Evolutionary conservation across 1,139 yeast species (phyloP).

Genomic region (Sugiyamaella neomexicana): DNA sequence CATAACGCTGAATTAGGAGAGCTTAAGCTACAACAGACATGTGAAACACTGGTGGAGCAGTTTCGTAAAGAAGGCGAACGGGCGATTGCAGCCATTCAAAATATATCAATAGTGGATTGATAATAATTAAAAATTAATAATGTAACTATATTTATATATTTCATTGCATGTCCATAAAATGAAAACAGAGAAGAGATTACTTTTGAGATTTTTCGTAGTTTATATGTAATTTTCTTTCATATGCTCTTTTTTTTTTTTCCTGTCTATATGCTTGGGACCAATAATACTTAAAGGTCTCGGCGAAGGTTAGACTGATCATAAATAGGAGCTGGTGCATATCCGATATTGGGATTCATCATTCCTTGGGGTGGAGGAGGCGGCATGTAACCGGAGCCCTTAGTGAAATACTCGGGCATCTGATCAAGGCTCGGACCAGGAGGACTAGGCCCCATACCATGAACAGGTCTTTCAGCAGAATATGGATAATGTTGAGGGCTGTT

Average conservation of each 20-base stretch:
- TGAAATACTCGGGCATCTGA: conserved; percentile 4
- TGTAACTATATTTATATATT: conserved; percentile 10
- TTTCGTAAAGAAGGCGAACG: conserved; percentile 33
- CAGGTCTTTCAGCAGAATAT: background rate
- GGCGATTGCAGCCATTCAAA: conserved; percentile 31
- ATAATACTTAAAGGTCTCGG: conserved; percentile 15
- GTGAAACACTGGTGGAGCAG: conserved; percentile 37
- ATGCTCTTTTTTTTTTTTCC: background rate
- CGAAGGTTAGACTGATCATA: conserved; percentile 19
- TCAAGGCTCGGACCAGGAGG: conserved; percentile 3
- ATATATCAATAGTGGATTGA: conserved; percentile 23
- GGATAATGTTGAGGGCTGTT: conserved; percentile 6
- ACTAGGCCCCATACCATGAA: background rate
- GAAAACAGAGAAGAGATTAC: background rate
- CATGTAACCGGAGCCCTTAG: conserved; percentile 7
- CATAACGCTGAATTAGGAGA: conserved; percentile 44
- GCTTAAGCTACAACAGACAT: conserved; percentile 36
- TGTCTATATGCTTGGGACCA: no score
- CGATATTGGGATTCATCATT: conserved; percentile 14
- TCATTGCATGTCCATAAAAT: conserved; percentile 6
- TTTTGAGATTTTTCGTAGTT: conserved; percentile 4
- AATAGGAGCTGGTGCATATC: conserved; percentile 19
- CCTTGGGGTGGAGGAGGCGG: conserved; percentile 16
- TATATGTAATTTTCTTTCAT: background rate
- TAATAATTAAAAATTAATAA: conserved; percentile 7